Percentiles rank a stretch among this genome's conserved stretches.
These are phyloP conservation scores for Ophiostoma fasciatum DNA, from an alignment of 2,329 filamentous ascomycete genomes.

Conservation along the genomic window DNA sequence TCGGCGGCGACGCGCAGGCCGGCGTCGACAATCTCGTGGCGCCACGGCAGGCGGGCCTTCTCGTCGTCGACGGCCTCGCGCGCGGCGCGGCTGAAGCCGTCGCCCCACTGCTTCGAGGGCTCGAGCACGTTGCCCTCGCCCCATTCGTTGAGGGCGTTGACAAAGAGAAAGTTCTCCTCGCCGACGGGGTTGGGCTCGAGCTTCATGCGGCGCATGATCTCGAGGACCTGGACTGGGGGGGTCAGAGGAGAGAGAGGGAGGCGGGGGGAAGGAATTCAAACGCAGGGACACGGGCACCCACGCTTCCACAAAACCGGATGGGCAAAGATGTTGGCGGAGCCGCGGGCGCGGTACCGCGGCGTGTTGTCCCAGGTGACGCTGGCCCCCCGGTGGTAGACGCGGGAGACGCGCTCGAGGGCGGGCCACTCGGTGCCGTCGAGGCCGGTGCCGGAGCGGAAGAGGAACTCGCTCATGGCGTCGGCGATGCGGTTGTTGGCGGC, in stretches of 20 bases:
- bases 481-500: background rate
- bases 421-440: background rate
- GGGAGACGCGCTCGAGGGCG: background rate
- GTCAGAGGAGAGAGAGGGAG: background rate
- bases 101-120: background rate
- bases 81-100: background rate
- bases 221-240: background rate
- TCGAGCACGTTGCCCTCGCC: background rate
- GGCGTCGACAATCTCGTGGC: background rate
- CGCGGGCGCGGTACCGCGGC: background rate
- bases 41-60: background rate
- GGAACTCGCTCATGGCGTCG: background rate
- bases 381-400: background rate
- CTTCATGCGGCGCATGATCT: background rate
- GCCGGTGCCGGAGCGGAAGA: background rate
- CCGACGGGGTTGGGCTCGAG: background rate
- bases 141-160: background rate
- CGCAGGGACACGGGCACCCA: background rate
- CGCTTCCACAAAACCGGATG: background rate
- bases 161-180: background rate
- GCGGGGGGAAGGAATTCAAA: background rate
- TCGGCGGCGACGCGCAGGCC: background rate
- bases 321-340: background rate
- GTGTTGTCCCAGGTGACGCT: background rate
- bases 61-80: background rate